Percentiles rank a stretch among this genome's conserved stretches.
phyloP scores from a whole-genome alignment of 352 stramenopile species.

The Ophiocytium majus region DNA sequence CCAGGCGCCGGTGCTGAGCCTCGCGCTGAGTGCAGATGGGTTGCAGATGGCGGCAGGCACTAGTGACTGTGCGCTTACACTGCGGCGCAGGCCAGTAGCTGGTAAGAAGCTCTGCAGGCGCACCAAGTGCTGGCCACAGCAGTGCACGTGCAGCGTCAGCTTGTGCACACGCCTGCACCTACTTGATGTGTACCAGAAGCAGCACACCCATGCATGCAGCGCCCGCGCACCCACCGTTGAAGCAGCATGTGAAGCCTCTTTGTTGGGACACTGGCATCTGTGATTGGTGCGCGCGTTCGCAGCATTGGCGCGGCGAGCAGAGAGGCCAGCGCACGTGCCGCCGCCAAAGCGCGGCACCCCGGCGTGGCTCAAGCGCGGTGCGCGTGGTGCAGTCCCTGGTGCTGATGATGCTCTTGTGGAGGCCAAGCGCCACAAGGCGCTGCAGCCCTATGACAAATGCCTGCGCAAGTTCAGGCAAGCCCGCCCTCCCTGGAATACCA shows the following conservation, averaged over 20 bases:
- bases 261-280: too few species aligned
- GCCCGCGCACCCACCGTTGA: too few species aligned
- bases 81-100: conserved; percentile 64
- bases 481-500: too few species aligned
- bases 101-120: too few species aligned
- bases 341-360: neutral
- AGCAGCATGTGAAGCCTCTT: too few species aligned
- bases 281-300: neutral
- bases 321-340: neutral
- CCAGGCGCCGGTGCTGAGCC: conserved; percentile 28
- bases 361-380: conserved; percentile 1
- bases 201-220: too few species aligned
- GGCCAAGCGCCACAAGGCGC: conserved; percentile 61
- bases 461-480: conserved; percentile 85
- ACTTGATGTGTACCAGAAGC: too few species aligned
- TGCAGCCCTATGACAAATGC: conserved; percentile 78
- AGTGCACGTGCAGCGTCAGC: too few species aligned
- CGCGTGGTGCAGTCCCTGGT: neutral
- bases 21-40: conserved; percentile 28
- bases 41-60: conserved; percentile 23
- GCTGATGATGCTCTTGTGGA: neutral
- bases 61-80: conserved; percentile 62
- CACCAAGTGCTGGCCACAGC: too few species aligned
- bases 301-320: neutral
- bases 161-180: too few species aligned